These are phyloP conservation scores for Dillenia suffruticosa DNA, from an alignment of 164 flowering plant species.

Conservation along the genomic window DNA sequence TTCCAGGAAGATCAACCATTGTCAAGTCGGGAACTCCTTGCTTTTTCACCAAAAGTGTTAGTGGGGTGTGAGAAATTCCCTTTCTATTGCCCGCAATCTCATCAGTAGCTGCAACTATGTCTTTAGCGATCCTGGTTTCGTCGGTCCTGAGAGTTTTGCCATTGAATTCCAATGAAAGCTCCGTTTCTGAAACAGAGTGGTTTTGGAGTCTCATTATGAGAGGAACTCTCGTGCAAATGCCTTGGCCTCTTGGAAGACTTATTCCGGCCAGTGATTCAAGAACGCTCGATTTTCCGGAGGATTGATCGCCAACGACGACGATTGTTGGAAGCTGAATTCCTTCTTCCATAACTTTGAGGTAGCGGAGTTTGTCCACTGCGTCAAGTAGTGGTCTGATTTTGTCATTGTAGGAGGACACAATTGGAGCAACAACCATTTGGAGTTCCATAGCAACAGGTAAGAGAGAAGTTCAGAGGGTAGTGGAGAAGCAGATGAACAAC, in stretches of 20 bases:
- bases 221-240: constrained; percentile 14
- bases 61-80: constrained; percentile 30
- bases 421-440: too few species aligned
- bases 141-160: constrained; percentile 18
- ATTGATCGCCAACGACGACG: constrained; percentile 12
- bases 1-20: constrained; percentile 43
- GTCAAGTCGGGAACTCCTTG: constrained; percentile 33
- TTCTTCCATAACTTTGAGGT: too few species aligned
- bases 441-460: background rate
- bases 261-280: too few species aligned
- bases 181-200: too few species aligned
- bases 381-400: background rate
- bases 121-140: constrained; percentile 18
- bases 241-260: too few species aligned
- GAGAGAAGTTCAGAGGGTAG: too few species aligned
- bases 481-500: background rate
- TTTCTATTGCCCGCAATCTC: constrained; percentile 36
- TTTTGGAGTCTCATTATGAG: constrained; percentile 1
- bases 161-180: background rate
- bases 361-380: too few species aligned
- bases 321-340: background rate
- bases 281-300: background rate
- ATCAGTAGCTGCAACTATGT: constrained; percentile 24
- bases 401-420: too few species aligned
- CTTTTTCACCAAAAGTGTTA: constrained; percentile 34